phyloP scores from a whole-genome alignment of 768 basidiomycete genomes.

The Crucibulum laeve region DNA sequence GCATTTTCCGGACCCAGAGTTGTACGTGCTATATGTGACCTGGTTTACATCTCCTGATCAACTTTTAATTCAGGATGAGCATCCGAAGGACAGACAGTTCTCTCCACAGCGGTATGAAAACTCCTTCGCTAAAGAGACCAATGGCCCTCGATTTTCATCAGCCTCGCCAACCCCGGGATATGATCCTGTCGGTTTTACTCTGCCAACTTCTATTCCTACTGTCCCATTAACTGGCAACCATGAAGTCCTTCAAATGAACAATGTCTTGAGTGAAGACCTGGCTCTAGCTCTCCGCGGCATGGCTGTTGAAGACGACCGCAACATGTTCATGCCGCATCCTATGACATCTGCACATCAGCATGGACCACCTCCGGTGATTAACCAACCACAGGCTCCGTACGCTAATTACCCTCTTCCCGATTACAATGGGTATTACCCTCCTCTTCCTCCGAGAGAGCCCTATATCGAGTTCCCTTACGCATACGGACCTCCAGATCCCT shows the following conservation, averaged over 20 bases:
- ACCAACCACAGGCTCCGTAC: conserved; percentile 1
- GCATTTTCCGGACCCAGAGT: neutral
- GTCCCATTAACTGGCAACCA: conserved; percentile 1
- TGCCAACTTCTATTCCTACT: neutral
- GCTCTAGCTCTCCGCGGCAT: conserved; percentile 53
- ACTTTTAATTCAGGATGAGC: neutral
- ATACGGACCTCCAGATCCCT: neutral
- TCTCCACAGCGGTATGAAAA: neutral
- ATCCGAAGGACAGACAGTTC: neutral
- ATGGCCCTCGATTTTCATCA: conserved; percentile 10
- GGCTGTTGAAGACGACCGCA: conserved; percentile 25
- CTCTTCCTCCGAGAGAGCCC: neutral
- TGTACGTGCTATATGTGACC: neutral
- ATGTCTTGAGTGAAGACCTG: conserved; percentile 48
- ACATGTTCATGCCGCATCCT: conserved; percentile 11
- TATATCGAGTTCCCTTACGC: neutral
- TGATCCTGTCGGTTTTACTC: conserved; percentile 1
- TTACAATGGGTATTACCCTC: neutral
- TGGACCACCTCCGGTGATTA: conserved; percentile 28
- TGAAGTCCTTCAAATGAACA: conserved; percentile 25
- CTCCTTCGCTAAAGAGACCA: neutral
- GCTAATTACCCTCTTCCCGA: neutral
- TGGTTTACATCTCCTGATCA: neutral
- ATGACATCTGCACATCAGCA: conserved; percentile 25
- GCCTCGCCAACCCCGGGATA: conserved; percentile 34